Evolutionary conservation across 2,329 filamentous ascomycete genomes (phyloP).

Genomic region (Fusarium penzigii): DNA sequence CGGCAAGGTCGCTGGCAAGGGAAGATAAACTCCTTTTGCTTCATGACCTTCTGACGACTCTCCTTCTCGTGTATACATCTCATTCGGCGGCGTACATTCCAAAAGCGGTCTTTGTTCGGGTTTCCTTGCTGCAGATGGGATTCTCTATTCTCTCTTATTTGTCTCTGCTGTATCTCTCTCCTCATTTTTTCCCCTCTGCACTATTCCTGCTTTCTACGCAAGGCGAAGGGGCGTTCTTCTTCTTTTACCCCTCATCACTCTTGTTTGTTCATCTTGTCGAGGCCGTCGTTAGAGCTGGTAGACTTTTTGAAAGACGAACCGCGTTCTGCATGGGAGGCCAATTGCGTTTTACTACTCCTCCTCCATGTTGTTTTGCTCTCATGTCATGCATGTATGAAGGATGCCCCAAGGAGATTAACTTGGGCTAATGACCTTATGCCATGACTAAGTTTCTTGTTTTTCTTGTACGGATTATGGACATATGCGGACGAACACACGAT

Average conservation of each 20-base stretch:
- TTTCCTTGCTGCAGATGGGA: neutral
- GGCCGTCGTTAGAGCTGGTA: neutral
- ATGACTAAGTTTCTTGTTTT: neutral
- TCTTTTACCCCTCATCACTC: constrained; percentile 5
- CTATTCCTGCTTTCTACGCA: constrained; percentile 15
- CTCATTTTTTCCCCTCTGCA: constrained; percentile 9
- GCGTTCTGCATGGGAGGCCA: neutral
- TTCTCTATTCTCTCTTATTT: neutral
- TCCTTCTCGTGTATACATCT: too few relatives aligned
- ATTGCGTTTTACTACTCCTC: neutral
- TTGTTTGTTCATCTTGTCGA: neutral
- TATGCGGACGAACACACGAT: neutral
- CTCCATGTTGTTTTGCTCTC: neutral
- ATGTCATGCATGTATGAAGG: neutral
- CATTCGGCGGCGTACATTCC: neutral
- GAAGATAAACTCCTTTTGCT: constrained; percentile 9
- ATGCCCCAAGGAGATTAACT: neutral
- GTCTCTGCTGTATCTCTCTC: constrained; percentile 1
- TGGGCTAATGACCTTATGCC: neutral
- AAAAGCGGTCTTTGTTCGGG: constrained; percentile 3
- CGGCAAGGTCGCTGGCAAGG: constrained; percentile 30
- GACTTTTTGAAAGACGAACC: neutral
- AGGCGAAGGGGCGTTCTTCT: constrained; percentile 27
- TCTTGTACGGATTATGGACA: neutral
- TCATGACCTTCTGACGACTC: neutral